Base-by-base conservation (phyloP, 2,329 filamentous ascomycete species). In the Ophiocordyceps camponoti-rufipedis region DNA sequence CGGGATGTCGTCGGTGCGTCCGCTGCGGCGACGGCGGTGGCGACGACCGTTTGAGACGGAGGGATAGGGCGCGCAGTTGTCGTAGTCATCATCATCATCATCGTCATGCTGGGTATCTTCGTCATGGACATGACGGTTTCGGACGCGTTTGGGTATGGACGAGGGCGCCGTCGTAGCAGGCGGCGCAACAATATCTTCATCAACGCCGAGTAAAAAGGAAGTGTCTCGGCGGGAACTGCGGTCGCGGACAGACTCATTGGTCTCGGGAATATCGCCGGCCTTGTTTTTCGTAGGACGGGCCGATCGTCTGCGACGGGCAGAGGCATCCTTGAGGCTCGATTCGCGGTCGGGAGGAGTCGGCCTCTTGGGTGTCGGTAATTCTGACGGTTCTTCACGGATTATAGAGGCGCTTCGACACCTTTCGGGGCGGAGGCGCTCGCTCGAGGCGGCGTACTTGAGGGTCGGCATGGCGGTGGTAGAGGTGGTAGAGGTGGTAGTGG, bases 401-500 rank as follows among this genome's bases (percentile, higher is more conserved):
- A 70, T 57, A 0, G 53, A 54, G n/a, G 63, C 54, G 39, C 23
- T 23, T 23, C 77, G 69, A 54, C 74, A 80, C 52, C 72, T 72
- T 50, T 82, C 78, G 4, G 63, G 62, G 42, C 73, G 70, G 42
- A 85, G 62, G 29, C 71, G 69, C 58, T 85, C 81, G 55, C 74
- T 80, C 42, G 81, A 85, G 62, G 72, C 78, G 78, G 82, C 84
- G 55, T 84, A 83, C 72, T 80, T 78, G 54, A 84, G 62, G 23
- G 23, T 23, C 3, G 78, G 73, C 56, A 72, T 75, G 49, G 72
- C 68, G 3, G 23, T 23, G 23, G 23, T 23, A 5, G 23, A 3
- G 23, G 23, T 23, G 23, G 23, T 23, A 5, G 23, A 3, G 23
- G 23, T 23, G 23, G 23, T 23, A 5, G 23, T 23, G 23, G 23